Base-by-base conservation (phyloP, 2,329 filamentous ascomycete species). In the Aspergillus japonicus region DNA sequence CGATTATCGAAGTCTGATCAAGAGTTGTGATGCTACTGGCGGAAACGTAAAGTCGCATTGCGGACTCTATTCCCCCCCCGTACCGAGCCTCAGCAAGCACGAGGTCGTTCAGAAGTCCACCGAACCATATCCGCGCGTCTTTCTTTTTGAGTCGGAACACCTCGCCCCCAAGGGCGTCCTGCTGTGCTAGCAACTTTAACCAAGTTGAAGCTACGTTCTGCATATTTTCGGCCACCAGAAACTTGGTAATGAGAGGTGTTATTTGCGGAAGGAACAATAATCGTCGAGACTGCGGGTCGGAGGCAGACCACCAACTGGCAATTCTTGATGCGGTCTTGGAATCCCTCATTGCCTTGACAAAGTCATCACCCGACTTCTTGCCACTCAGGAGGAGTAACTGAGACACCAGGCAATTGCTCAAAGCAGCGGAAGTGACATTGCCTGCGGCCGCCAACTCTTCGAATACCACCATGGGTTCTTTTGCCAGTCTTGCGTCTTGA, bases 221-320 rank as follows among this genome's bases (percentile, higher is more conserved):
- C 42, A 75, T 64, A 6, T 70, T 70, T 57, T 78, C 76, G 3
- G 71, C 73, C 42, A 73, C 71, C 69, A 80, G 72, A 48, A 78
- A 79, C 21, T 76, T 76, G 58, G 75, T 57, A 29, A 76, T 59
- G n/a, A 58, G 48, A 14, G 70, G 69, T 6, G 68, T 62, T 1
- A 49, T 54, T 10, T 60, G 59, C n/a, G 68, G 69, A n/a, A 61
- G 66, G 42, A 80, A 69, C 26, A 79, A 67, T 5, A 58, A 56
- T 24, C 67, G 64, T 24, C 71, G 69, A 2, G 69, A 65, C 19
- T 67, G 60, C 0, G 68, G 60, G 56, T 76, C 72, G 2, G 77
- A 75, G n/a, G 76, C 71, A 66, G 71, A 73, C 58, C 77, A 75
- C 78, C 78, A 80, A 24, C 73, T 65, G 11, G 75, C 62, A 11